Evolutionary conservation across 495 filamentous ascomycete species (phyloP), one percentile per base, ranked within the genome.

Genomic region (Neurospora tetraspora): DNA sequence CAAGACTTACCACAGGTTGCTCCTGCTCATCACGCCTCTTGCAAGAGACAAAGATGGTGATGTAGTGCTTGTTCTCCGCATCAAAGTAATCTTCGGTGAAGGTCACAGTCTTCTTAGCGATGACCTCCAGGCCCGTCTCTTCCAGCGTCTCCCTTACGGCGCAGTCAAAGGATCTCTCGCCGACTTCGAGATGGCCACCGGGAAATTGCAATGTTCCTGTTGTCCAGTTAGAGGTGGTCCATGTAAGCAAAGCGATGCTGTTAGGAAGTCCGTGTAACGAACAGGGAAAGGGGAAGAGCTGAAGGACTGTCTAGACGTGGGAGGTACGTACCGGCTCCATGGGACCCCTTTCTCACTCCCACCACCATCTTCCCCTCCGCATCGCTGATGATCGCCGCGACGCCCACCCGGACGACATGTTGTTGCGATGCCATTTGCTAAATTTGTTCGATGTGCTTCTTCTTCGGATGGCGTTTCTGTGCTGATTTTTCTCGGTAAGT

Each of bases 121-220:
- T 75, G 11, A 91, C 83, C 0, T 78, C 70, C 4, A 92, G 80
- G 5, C 87, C 91, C 1, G 91, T 91, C 78, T 93, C 91, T 77
- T 93, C 91, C 10, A 88, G 79, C 1, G 88, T 81, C 77, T 92
- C 91, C n/a, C 91, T 86, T 69, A 78, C 84, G 0, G 90, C 90
- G 76, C 89, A 91, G 0, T 73, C 79, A 47, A 88, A 83, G 65
- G 85, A 84, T 2, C 81, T 80, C 76, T 93, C 91, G 59, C 88
- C 88, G 71, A 86, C 84, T 47, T 93, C 90, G 27, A 92, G 86
- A 70, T 93, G 91, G 5, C 91, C 91, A 61, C 91, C 91, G 5
- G 91, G 90, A 18, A 90, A 83, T 37, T 87, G 88, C 83, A 83
- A 89, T 8, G 88, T 87, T 3, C 88, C 91, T 85, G 27, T 27